Evolutionary conservation across 2,329 filamentous ascomycete species (phyloP), one percentile per base, ranked within the genome.

Genomic region (Tolypocladium endophyticum): DNA sequence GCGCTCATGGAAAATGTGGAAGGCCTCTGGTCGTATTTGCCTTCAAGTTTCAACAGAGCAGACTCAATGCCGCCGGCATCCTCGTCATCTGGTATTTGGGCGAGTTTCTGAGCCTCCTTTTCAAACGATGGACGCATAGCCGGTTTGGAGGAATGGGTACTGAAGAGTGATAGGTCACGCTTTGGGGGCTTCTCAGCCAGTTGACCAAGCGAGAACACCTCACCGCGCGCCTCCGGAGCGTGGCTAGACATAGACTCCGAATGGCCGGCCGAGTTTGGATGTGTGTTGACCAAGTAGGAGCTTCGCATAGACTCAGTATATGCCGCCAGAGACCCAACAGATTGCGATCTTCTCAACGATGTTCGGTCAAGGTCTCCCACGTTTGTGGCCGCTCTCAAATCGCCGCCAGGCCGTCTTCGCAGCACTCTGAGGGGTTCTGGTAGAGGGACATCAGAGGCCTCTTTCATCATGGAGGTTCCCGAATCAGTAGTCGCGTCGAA

Each of bases 1-100:
- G n/a, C 28, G 25, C 58, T 43, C 41, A 58, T 53, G 28, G 74
- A 78, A 16, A 77, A 68, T 58, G 73, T 75, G 35, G 71, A 70
- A 0, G 71, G 63, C 65, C 73, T 83, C 65, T 81, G 86, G 69
- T 87, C 82, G 66, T 87, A 94, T 65, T 85, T 93, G 12, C 94
- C 94, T 75, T 99, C 94, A 0, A 99, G 80, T 68, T 97, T 99
- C 66, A 92, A 75, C 57, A 99, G 73, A 0, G 94, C 90, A n/a
- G 92, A 92, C 69, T 97, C 94, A 33, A 97, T 87, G 16, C 93
- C 93, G 8, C 91, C 91, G 68, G 95, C 90, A 62, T 87, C 82
- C 20, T 77, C 71, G 43, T 95, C 90, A 68, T 97, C 92, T 0
- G 93, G 91, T 33, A 97, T 90, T 59, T 89, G 87, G 2, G 92